These are phyloP conservation scores for Thermomyces lanuginosus DNA, from an alignment of 2,329 filamentous ascomycete species.

Conservation along the genomic window DNA sequence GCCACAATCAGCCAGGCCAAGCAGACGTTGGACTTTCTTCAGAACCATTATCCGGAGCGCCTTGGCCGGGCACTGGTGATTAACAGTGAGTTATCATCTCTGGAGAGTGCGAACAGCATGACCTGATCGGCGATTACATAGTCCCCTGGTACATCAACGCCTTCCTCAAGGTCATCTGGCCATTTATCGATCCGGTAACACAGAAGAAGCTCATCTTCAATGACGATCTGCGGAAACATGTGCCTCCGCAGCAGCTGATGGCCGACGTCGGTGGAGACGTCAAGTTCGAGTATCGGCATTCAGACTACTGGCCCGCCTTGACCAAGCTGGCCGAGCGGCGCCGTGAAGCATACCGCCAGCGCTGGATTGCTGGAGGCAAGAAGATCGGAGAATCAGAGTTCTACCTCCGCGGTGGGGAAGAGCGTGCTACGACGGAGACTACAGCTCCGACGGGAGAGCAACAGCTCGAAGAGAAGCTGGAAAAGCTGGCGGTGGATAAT, in stretches of 20 bases:
- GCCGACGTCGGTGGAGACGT: conserved; percentile 61
- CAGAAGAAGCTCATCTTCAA: conserved; percentile 96
- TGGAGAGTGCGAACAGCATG: neutral
- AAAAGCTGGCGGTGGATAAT: conserved; percentile 6
- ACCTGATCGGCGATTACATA: conserved; percentile 19
- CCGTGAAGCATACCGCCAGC: conserved; percentile 43
- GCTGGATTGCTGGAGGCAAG: conserved; percentile 70
- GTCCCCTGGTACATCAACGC: conserved; percentile 81
- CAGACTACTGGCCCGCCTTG: conserved; percentile 75
- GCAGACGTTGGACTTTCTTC: conserved; percentile 77
- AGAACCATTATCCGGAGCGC: conserved; percentile 89
- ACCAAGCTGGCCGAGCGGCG: conserved; percentile 52
- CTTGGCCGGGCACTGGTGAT: conserved; percentile 78
- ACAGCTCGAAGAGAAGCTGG: conserved; percentile 9
- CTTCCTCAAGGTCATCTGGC: conserved; percentile 91
- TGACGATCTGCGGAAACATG: conserved; percentile 68
- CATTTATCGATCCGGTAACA: conserved; percentile 91
- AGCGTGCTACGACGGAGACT: conserved; percentile 22
- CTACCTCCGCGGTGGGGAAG: conserved; percentile 59
- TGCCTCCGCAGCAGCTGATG: conserved; percentile 71
- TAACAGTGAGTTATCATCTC: conserved; percentile 45
- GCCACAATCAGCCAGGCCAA: conserved; percentile 61
- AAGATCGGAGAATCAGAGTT: conserved; percentile 72
- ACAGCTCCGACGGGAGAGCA: conserved; percentile 5
- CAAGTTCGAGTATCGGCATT: conserved; percentile 83